A percentile compares a stretch with the other conserved stretches of the same genome.
These are phyloP conservation scores for Aspergillus proliferans DNA, from an alignment of 2,329 filamentous ascomycete genomes.

Conservation along the genomic window DNA sequence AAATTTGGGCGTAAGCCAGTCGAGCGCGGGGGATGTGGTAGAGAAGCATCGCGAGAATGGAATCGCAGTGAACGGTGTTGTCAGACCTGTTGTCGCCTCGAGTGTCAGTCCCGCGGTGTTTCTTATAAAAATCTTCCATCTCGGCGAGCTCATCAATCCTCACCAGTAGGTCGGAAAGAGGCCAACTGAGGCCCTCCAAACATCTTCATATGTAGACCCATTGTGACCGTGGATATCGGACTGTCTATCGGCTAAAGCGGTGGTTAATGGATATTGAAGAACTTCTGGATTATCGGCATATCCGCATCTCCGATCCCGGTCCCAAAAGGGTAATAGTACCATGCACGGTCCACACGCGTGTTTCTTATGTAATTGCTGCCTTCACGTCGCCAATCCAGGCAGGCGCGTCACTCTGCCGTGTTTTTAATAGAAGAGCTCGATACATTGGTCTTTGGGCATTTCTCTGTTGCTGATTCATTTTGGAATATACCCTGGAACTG, in stretches of 20 bases:
- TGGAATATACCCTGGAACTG: background rate
- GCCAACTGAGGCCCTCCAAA: slow-evolving; percentile 30
- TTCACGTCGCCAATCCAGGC: slow-evolving; percentile 13
- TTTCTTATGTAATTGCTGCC: slow-evolving; percentile 21
- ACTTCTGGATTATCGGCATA: slow-evolving; percentile 16
- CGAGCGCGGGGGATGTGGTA: slow-evolving; percentile 55
- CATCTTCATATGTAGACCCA: slow-evolving; percentile 32
- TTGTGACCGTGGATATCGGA: slow-evolving; percentile 15
- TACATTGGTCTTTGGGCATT: background rate
- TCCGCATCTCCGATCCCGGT: slow-evolving; percentile 15
- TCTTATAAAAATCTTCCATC: slow-evolving; percentile 6
- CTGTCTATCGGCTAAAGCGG: slow-evolving; percentile 1
- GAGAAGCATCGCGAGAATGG: slow-evolving; percentile 62
- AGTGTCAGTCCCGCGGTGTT: slow-evolving; percentile 15
- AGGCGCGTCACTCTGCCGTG: slow-evolving; percentile 19
- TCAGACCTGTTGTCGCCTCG: slow-evolving; percentile 16
- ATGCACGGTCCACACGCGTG: slow-evolving; percentile 20
- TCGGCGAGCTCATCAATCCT: slow-evolving; percentile 6
- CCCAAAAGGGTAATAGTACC: slow-evolving; percentile 15
- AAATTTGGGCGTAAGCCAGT: slow-evolving; percentile 76
- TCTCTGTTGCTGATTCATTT: slow-evolving; percentile 1
- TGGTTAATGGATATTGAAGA: slow-evolving; percentile 9
- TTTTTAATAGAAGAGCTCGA: background rate
- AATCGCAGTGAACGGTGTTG: slow-evolving; percentile 21
- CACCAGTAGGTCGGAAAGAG: slow-evolving; percentile 30